Conservation (phyloP, 2,329 filamentous ascomycete genomes). For the Coniochaeta prunicola region DNA sequence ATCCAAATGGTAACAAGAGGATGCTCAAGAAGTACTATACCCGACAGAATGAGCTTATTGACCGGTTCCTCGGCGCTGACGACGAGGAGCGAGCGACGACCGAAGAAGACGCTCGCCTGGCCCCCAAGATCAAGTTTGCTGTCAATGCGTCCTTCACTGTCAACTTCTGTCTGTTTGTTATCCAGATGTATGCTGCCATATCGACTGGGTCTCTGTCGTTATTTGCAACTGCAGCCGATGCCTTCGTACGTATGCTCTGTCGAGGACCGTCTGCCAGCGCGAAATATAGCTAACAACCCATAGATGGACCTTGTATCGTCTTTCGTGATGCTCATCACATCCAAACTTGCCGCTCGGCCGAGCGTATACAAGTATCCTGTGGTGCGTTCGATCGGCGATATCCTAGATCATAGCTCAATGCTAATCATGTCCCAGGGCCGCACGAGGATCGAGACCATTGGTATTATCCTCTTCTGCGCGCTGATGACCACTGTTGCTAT, state of each 20-base stretch:
- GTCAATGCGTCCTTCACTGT: slow-evolving; percentile 43
- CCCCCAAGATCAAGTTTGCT: slow-evolving; percentile 44
- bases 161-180: slow-evolving; percentile 47
- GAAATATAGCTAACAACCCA: slow-evolving; percentile 13
- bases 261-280: neutral
- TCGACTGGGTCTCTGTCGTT: slow-evolving; percentile 54
- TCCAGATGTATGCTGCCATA: slow-evolving; percentile 51
- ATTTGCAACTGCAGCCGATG: slow-evolving; percentile 59
- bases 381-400: slow-evolving; percentile 19
- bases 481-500: slow-evolving; percentile 61
- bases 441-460: slow-evolving; percentile 56
- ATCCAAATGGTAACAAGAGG: slow-evolving; percentile 35
- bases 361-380: slow-evolving; percentile 58
- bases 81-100: slow-evolving; percentile 46
- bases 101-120: slow-evolving; percentile 42
- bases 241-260: slow-evolving; percentile 35
- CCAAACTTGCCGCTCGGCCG: slow-evolving; percentile 48
- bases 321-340: slow-evolving; percentile 54
- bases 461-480: slow-evolving; percentile 59
- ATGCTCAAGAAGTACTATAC: slow-evolving; percentile 39
- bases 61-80: slow-evolving; percentile 45
- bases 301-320: slow-evolving; percentile 58
- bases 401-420: neutral
- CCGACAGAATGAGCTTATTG: slow-evolving; percentile 39
- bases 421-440: slow-evolving; percentile 32